These are phyloP conservation scores for Parietaria judaica DNA, from an alignment of 306 rosid species.

Conservation along the genomic window DNA sequence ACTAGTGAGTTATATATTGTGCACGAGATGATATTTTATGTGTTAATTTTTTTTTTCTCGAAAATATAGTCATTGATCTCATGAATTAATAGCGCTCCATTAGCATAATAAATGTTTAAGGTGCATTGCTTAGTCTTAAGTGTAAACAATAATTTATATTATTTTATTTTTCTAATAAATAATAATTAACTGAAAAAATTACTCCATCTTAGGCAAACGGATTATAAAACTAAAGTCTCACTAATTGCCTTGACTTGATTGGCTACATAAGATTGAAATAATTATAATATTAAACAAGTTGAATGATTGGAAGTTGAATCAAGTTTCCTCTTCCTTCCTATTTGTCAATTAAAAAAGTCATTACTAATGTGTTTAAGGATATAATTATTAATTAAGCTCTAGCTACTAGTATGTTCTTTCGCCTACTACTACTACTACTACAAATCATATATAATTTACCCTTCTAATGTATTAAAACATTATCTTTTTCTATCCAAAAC, in stretches of 20 bases:
- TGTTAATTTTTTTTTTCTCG: no score
- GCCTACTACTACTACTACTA: constrained; percentile 11
- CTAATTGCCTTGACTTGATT: not conserved
- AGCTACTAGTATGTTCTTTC: constrained; percentile 25
- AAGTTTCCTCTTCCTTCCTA: constrained; percentile 20
- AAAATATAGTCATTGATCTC: no score
- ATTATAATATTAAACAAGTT: not conserved
- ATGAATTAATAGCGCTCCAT: no score
- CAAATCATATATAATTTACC: not conserved
- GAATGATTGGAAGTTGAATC: constrained; percentile 1
- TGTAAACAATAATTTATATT: no score
- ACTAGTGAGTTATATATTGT: no score
- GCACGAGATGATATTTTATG: no score
- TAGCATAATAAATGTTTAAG: no score
- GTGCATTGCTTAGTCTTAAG: no score
- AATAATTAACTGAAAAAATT: no score
- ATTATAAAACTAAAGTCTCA: not conserved
- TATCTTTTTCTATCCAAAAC: no score
- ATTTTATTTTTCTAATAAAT: no score
- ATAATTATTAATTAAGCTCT: constrained; percentile 5
- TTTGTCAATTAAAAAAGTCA: constrained; percentile 27
- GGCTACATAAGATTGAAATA: not conserved
- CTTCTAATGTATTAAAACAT: not conserved
- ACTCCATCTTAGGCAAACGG: no score
- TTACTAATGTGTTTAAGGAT: constrained; percentile 12